phyloP scores from a whole-genome alignment of 352 stramenopile genomes.

The Phytophthora pisi region DNA sequence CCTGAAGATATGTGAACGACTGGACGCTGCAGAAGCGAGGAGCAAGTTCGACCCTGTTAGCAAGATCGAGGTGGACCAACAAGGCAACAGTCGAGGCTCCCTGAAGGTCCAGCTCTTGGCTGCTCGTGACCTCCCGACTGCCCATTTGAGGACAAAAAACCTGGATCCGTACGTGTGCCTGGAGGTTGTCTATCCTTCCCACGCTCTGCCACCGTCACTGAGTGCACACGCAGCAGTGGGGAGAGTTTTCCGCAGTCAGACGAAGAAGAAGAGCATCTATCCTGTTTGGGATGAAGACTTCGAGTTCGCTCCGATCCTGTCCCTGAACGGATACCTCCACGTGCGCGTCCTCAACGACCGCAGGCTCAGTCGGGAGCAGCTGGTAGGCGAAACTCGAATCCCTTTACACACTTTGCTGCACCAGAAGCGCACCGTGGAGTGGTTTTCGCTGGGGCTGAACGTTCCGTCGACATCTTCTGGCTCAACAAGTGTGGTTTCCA shows the following conservation, averaged over 20 bases:
- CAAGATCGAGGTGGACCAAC: constrained; percentile 67
- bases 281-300: constrained; percentile 85
- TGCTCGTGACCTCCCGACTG: constrained; percentile 60
- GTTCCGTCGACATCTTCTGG: constrained; percentile 17
- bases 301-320: constrained; percentile 63
- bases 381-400: constrained; percentile 73
- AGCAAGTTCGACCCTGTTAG: constrained; percentile 54
- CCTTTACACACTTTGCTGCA: constrained; percentile 63
- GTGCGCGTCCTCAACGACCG: constrained; percentile 77
- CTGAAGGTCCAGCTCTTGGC: constrained; percentile 62
- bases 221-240: constrained; percentile 12
- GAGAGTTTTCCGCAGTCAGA: constrained; percentile 60
- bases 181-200: constrained; percentile 65
- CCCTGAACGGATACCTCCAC: constrained; percentile 66
- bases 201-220: constrained; percentile 16
- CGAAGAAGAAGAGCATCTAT: constrained; percentile 78
- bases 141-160: constrained; percentile 74
- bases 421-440: constrained; percentile 67
- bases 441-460: constrained; percentile 55
- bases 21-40: constrained; percentile 50
- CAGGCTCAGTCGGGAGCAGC: constrained; percentile 64
- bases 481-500: constrained; percentile 23
- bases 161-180: constrained; percentile 71
- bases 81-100: constrained; percentile 53
- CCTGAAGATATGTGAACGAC: constrained; percentile 59